A percentile compares a stretch with the other conserved stretches of the same genome.
These are phyloP conservation scores for Uronychia binucleata DNA, from an alignment of 73 alveolate species.

Conservation along the genomic window DNA sequence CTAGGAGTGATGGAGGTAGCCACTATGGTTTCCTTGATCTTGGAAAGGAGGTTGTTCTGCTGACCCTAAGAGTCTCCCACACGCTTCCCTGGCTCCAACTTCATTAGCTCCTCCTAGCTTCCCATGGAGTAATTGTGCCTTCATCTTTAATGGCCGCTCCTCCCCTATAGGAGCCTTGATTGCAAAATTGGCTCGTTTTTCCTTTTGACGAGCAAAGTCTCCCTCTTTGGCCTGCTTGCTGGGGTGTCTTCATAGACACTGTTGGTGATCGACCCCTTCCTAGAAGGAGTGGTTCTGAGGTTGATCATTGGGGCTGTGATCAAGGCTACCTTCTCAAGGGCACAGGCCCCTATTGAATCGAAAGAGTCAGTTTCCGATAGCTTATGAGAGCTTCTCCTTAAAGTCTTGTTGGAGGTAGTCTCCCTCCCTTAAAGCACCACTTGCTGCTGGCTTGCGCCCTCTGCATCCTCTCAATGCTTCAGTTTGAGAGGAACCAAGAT, in stretches of 20 bases:
- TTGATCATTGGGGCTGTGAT: neutral
- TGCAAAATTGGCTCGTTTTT: neutral
- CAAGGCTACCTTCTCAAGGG: neutral
- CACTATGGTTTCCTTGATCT: too few species aligned
- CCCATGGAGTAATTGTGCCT: too few species aligned
- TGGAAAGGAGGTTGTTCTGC: too few species aligned
- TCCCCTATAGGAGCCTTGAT: neutral
- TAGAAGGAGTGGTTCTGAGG: neutral
- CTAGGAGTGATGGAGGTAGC: too few species aligned
- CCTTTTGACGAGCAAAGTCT: neutral
- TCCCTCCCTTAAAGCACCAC: neutral
- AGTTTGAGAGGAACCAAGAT: neutral
- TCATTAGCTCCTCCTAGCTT: too few species aligned
- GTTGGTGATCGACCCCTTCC: neutral
- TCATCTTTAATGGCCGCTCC: too few species aligned
- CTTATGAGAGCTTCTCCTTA: neutral
- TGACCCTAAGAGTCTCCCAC: too few species aligned
- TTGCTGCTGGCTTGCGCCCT: neutral
- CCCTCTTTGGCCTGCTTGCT: neutral
- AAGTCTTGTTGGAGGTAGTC: neutral
- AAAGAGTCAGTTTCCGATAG: neutral
- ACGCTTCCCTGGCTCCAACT: too few species aligned
- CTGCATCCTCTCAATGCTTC: neutral
- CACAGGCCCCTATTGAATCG: neutral
- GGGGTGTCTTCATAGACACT: neutral